These are phyloP conservation scores for Capsella bursapastoris DNA, from an alignment of 345 rosid species.

Conservation along the genomic window DNA sequence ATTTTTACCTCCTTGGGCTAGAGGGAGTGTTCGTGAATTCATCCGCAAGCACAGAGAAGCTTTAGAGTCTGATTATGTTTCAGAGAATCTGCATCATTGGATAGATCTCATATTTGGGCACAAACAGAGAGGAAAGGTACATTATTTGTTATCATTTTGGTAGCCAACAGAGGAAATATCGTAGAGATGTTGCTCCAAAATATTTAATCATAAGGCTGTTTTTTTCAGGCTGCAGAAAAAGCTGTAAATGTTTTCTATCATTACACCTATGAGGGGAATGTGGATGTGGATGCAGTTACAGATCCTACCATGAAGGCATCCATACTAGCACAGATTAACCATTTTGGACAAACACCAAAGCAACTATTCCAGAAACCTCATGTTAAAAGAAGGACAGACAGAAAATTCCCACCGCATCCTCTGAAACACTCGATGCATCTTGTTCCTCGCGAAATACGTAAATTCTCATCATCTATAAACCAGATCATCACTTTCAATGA, in stretches of 20 bases:
- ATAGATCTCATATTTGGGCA: conserved; percentile 94
- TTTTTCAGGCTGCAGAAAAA: conserved; percentile 87
- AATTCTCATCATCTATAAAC: conserved; percentile 62
- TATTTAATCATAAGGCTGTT: conserved; percentile 23
- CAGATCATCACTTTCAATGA: conserved; percentile 75
- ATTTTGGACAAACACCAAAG: conserved; percentile 98
- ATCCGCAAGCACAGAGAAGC: conserved; percentile 88
- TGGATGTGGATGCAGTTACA: conserved; percentile 88
- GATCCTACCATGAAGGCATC: conserved; percentile 97
- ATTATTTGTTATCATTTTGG: conserved; percentile 24
- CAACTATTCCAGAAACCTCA: conserved; percentile 91
- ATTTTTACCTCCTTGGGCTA: conserved; percentile 92
- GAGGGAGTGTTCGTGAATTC: conserved; percentile 84
- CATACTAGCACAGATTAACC: conserved; percentile 93
- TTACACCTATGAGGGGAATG: conserved; percentile 95
- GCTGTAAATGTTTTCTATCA: conserved; percentile 96
- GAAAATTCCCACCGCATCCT: conserved; percentile 76
- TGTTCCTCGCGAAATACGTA: conserved; percentile 77
- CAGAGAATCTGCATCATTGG: conserved; percentile 96
- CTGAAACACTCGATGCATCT: conserved; percentile 75
- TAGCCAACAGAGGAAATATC: neutral
- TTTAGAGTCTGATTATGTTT: conserved; percentile 82
- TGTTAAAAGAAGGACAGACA: conserved; percentile 68
- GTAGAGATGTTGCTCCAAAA: neutral
- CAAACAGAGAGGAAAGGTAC: conserved; percentile 96